Evolutionary conservation across 1,284 basidiomycete species (phyloP), one percentile per base, ranked within the genome.

Genomic region (Peniophora sp.): DNA sequence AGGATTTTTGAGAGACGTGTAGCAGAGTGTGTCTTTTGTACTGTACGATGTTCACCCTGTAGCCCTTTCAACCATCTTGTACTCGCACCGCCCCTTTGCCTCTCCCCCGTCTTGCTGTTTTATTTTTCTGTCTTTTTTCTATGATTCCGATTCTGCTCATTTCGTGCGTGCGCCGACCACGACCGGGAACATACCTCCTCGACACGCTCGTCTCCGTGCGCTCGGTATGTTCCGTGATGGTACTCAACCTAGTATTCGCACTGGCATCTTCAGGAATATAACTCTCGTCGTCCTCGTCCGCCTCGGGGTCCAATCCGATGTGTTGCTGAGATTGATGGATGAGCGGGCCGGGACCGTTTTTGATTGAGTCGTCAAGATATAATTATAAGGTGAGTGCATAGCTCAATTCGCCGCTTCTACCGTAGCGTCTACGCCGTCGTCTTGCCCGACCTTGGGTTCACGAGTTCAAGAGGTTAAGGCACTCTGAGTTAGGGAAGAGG

Each of bases 141-240:
- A 32, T 32, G 27, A n/a, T n/a, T 32, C 27, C 12, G 27, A 6
- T 12, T 32, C 27, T 32, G 27, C 27, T 32, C 27, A n/a, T n/a
- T 32, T 6, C 27, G 12, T 32, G 27, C 27, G 27, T 32, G n/a
- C n/a, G n/a, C n/a, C n/a, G n/a, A 9, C 44, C 44, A 10, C 23
- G 19, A 8, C 44, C 44, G 44, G 44, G 44, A n/a, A 22, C 16
- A 22, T 45, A 45, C 10, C 44, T 10, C 19, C 44, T 10, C 16
- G 16, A n/a, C 34, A 36, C 34, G 19, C 50, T 39, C 24, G 71
- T 69, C 56, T 83, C 81, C 20, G 83, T 81, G 20, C 70, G 70
- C 59, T 88, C 85, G 12, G 84, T 81, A 47, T 64, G 66, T 62
- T 88, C 85, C 22, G 76, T 73, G 54, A 88, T 87, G 2, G 79